Evolutionary conservation across 805 yeast genomes (phyloP).

Genomic region (Myxozyma geophila): DNA sequence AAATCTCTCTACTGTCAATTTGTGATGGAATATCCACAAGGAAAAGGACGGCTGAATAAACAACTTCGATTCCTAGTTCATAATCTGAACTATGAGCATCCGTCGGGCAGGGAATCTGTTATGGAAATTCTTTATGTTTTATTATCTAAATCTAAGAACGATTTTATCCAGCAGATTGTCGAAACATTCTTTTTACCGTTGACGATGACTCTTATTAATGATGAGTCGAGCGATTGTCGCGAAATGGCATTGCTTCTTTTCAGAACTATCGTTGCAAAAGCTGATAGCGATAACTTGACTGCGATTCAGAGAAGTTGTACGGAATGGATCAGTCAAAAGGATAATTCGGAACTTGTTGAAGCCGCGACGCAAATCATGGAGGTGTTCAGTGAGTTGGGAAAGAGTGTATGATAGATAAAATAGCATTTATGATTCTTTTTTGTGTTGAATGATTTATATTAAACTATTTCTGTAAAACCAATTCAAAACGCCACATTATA

Average conservation of each 20-base stretch:
- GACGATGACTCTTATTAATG: conserved; percentile 76
- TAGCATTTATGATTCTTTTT: not conserved
- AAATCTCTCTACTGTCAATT: conserved; percentile 83
- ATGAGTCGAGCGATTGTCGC: conserved; percentile 76
- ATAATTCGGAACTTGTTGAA: conserved; percentile 48
- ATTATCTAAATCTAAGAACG: conserved; percentile 65
- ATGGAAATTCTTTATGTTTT: conserved; percentile 82
- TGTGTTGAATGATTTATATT: not conserved
- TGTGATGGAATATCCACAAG: conserved; percentile 92
- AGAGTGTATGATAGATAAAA: not conserved
- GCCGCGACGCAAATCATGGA: conserved; percentile 37
- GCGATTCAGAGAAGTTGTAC: conserved; percentile 26
- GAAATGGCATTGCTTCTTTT: conserved; percentile 77
- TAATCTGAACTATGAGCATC: conserved; percentile 82
- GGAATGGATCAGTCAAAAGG: conserved; percentile 40
- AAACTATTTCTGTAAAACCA: not conserved
- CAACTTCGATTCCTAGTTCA: conserved; percentile 80
- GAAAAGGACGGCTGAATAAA: conserved; percentile 79
- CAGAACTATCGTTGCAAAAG: conserved; percentile 56
- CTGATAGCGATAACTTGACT: conserved; percentile 46
- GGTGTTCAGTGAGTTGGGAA: conserved; percentile 12
- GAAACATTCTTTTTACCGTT: conserved; percentile 83
- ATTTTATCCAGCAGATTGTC: conserved; percentile 56
- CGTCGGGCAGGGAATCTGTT: conserved; percentile 84
- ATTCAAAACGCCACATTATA: not conserved